Evolutionary conservation across 148 eudicot species (phyloP).

Genomic region (Polygonum aviculare): DNA sequence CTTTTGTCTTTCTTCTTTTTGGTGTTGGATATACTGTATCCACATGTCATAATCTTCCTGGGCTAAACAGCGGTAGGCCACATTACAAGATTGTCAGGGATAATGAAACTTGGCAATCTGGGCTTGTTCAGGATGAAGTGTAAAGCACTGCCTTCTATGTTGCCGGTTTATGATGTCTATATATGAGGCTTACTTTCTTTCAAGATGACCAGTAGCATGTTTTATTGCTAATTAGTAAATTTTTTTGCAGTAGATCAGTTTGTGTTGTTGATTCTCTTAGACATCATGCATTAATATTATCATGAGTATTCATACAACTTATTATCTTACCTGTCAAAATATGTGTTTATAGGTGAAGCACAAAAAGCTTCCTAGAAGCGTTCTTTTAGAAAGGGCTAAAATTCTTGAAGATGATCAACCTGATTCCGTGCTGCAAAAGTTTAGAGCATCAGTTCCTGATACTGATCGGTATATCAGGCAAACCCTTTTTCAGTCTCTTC

Average conservation of each 20-base stretch:
- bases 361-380: conserved; percentile 45
- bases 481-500: conserved; percentile 2
- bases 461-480: conserved; percentile 51
- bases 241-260: background rate
- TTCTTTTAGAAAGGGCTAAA: conserved; percentile 54
- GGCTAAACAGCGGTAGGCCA: background rate
- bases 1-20: background rate
- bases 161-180: background rate
- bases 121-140: background rate
- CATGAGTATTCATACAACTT: background rate
- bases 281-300: background rate
- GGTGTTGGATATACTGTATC: background rate
- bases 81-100: background rate
- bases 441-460: conserved; percentile 46
- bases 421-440: conserved; percentile 50
- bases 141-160: background rate
- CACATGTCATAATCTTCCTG: background rate
- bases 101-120: background rate
- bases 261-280: background rate
- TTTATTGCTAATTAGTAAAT: background rate
- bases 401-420: conserved; percentile 42
- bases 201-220: background rate
- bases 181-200: background rate
- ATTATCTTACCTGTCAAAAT: background rate
- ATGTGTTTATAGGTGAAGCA: conserved; percentile 36